phyloP scores from a whole-genome alignment of 106 monocot genomes.

The Posidonia australis region DNA sequence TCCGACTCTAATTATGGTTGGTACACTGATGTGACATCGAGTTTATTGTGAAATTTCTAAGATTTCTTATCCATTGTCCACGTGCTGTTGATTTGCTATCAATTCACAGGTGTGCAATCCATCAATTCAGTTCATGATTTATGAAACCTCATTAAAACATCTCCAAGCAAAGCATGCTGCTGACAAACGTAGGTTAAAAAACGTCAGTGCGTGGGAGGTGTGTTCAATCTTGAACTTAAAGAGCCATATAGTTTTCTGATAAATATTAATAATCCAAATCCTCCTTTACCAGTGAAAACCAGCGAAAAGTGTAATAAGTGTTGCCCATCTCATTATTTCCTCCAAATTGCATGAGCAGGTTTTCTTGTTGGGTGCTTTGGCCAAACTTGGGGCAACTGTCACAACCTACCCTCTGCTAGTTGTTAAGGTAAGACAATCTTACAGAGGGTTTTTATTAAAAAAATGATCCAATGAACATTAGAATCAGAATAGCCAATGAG shows the following conservation, averaged over 20 bases:
- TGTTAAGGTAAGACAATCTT: slow-evolving; percentile 49
- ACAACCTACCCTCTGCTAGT: slow-evolving; percentile 71
- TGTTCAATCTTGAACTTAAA: background rate
- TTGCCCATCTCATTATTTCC: background rate
- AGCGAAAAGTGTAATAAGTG: too few relatives aligned
- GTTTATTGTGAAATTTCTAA: background rate
- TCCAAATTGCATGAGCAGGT: slow-evolving; percentile 29
- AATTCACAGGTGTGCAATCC: slow-evolving; percentile 69
- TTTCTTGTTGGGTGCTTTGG: slow-evolving; percentile 74
- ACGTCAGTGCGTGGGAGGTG: slow-evolving; percentile 68
- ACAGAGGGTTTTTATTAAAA: too few relatives aligned
- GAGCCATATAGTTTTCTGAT: background rate
- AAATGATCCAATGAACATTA: too few relatives aligned
- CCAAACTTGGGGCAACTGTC: slow-evolving; percentile 77
- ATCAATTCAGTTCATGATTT: slow-evolving; percentile 93
- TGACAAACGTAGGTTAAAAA: slow-evolving; percentile 30
- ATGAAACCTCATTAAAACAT: slow-evolving; percentile 66
- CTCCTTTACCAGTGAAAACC: too few relatives aligned
- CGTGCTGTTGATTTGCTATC: background rate
- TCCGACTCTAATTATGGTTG: slow-evolving; percentile 81
- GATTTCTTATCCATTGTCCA: background rate
- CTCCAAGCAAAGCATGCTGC: slow-evolving; percentile 36
- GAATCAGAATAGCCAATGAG: too few relatives aligned
- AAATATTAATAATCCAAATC: background rate
- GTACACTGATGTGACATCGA: background rate